phyloP scores from a whole-genome alignment of 768 basidiomycete species.

The Kwoniella dendrophila region DNA sequence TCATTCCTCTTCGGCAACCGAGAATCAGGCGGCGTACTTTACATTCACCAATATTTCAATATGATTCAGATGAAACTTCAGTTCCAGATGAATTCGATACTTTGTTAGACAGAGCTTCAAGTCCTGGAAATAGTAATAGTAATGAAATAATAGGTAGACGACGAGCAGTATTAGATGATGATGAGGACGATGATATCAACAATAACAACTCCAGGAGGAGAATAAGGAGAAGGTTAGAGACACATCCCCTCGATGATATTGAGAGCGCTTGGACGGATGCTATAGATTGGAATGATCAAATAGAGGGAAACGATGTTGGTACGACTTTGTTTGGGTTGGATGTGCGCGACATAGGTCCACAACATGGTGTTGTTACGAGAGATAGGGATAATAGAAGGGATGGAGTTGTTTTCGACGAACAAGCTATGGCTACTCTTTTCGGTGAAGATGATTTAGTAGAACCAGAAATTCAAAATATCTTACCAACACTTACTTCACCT shows the following conservation, averaged over 20 bases:
- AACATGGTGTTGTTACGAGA: background rate
- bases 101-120: constrained; percentile 7
- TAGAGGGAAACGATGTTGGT: too few relatives aligned
- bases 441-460: too few relatives aligned
- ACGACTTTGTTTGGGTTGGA: too few relatives aligned
- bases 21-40: background rate
- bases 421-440: too few relatives aligned
- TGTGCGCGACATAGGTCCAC: background rate
- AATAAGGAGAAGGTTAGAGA: constrained; percentile 1
- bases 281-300: too few relatives aligned
- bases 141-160: background rate
- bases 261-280: too few relatives aligned
- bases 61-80: constrained; percentile 14
- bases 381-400: constrained; percentile 31
- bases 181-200: background rate
- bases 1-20: background rate
- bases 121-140: background rate
- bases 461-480: too few relatives aligned
- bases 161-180: background rate
- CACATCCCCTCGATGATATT: too few relatives aligned
- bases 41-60: background rate
- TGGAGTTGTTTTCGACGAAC: constrained; percentile 29
- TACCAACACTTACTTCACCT: too few relatives aligned
- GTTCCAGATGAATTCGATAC: constrained; percentile 19
- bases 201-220: background rate